Evolutionary conservation across 2,329 filamentous ascomycete species (phyloP), one percentile per base, ranked within the genome.

Genomic region (Aspergillus pseudotamarii): DNA sequence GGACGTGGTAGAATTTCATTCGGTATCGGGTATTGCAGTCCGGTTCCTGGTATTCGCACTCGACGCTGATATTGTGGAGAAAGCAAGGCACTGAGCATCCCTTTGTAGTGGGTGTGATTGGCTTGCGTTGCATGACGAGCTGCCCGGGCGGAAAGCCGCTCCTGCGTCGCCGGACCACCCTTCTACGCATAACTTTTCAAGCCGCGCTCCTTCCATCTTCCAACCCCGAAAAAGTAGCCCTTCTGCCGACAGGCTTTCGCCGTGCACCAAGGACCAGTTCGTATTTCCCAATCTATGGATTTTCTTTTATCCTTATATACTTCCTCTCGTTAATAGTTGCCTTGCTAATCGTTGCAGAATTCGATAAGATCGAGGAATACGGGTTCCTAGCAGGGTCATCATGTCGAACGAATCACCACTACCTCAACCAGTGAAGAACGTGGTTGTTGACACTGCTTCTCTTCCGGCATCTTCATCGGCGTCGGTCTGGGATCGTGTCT

Each of bases 401-500:
- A 80, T 80, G 78, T 79, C 78, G 64, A 77, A 72, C 73, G 70
- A 73, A 69, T 71, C 72, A 63, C 72, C 78, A 62, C 72, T 78
- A 70, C 69, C 73, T 64, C 71, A 75, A 63, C 69, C 76, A 63
- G 63, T 74, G 45, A 72, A 74, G 67, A 77, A 76, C 69, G 74
- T 79, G 66, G 75, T 76, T 64, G 70, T 80, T 65, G 76, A 79
- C 66, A 78, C 76, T 64, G 69, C 79, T 61, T 75, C 75, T 57
- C 72, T 80, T 53, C 75, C 84, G 43, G 75, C 80, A 53, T 72
- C 80, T 53, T 79, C 80, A 63, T 86, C 90, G 65, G 87, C 89
- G 64, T 90, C 91, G 54, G 82, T 95, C 61, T 97, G 93, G 93
- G 92, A 97, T 79, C 90, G 94, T 73, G 84, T 97, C 80, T 91